Conservation (phyloP, 2,329 filamentous ascomycete genomes). For the Fusarium mangiferae region DNA sequence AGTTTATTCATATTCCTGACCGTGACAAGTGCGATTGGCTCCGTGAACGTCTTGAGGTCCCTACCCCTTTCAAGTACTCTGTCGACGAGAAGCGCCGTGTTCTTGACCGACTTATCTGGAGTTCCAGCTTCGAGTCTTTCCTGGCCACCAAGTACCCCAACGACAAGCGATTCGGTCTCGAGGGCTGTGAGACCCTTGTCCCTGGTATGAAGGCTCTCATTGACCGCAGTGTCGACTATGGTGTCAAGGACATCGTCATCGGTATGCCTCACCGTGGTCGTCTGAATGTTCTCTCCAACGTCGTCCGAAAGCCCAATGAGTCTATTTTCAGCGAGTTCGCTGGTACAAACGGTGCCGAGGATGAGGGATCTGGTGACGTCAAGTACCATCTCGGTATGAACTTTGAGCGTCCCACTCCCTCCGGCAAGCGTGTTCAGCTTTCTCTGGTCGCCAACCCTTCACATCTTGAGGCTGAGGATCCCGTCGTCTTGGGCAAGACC, state of each 20-base stretch:
- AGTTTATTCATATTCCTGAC: slow-evolving; percentile 99
- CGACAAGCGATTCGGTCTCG: slow-evolving; percentile 98
- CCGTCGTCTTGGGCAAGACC: slow-evolving; percentile 96
- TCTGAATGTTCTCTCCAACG: slow-evolving; percentile 97
- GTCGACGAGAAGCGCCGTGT: slow-evolving; percentile 98
- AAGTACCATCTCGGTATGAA: slow-evolving; percentile 99
- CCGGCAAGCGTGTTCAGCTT: slow-evolving; percentile 98
- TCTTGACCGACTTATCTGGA: slow-evolving; percentile 97
- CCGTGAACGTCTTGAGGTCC: slow-evolving; percentile 92
- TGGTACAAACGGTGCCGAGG: slow-evolving; percentile 84
- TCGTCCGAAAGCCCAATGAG: slow-evolving; percentile 98
- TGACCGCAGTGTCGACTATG: slow-evolving; percentile 97
- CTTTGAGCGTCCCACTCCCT: slow-evolving; percentile 97
- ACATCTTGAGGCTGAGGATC: slow-evolving; percentile 97
- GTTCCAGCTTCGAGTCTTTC: slow-evolving; percentile 96
- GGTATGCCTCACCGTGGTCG: slow-evolving; percentile 99
- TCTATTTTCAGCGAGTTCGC: slow-evolving; percentile 99
- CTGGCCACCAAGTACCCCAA: slow-evolving; percentile 98
- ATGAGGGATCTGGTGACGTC: slow-evolving; percentile 97
- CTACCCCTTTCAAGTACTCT: slow-evolving; percentile 94
- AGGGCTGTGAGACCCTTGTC: slow-evolving; percentile 96
- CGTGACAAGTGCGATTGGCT: slow-evolving; percentile 99
- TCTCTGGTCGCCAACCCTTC: slow-evolving; percentile 98
- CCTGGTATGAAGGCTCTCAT: slow-evolving; percentile 99
- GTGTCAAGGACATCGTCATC: slow-evolving; percentile 98